Conservation (phyloP, 2,329 filamentous ascomycete genomes). For the Fusarium dlaminii region DNA sequence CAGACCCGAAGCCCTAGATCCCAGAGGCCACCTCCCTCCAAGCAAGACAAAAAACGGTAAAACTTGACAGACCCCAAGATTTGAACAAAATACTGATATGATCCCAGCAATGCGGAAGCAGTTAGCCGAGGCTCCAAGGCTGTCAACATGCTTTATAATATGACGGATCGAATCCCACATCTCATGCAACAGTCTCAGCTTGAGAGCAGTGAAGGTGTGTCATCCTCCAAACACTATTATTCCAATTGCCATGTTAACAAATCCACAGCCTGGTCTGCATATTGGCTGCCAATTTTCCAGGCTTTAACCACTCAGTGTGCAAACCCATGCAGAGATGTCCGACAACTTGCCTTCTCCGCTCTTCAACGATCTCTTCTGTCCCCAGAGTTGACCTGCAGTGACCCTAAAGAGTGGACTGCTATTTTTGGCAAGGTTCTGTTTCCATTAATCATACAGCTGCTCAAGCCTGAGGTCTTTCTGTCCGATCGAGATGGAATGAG, state of each 20-base stretch:
- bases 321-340: conserved; percentile 92
- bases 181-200: conserved; percentile 94
- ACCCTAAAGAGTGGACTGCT: conserved; percentile 91
- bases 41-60: conserved; percentile 43
- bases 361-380: conserved; percentile 88
- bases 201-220: conserved; percentile 80
- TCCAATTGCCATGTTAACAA: conserved; percentile 15
- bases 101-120: conserved; percentile 55
- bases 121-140: conserved; percentile 83
- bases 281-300: conserved; percentile 95
- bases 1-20: conserved; percentile 68
- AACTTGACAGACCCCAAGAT: background rate
- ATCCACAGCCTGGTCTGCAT: conserved; percentile 85
- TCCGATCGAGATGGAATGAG: conserved; percentile 93
- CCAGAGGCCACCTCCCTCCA: conserved; percentile 45
- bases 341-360: conserved; percentile 86
- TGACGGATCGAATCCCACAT: conserved; percentile 83
- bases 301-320: conserved; percentile 89
- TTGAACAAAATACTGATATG: background rate
- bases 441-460: conserved; percentile 83
- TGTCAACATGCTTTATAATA: conserved; percentile 80
- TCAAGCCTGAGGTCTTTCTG: conserved; percentile 95
- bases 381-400: conserved; percentile 81
- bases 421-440: conserved; percentile 96
- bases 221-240: background rate